Base-by-base conservation (phyloP, 768 basidiomycete species). In the Cystofilobasidium capitatum region DNA sequence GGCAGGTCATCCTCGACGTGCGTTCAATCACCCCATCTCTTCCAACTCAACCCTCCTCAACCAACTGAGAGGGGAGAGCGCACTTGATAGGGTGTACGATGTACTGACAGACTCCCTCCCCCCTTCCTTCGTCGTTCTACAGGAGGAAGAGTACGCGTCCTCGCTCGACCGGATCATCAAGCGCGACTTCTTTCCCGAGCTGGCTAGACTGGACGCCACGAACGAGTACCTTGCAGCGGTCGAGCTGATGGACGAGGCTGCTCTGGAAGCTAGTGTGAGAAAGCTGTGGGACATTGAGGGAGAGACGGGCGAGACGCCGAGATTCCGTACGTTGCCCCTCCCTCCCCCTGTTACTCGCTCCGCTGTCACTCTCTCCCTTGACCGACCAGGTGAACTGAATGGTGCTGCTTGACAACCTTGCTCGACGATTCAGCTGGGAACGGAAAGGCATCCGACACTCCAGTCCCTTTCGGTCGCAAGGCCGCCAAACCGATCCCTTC, bases 81-180 rank as follows among this genome's bases (percentile, higher is more conserved):
- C n/a, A n/a, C n/a, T n/a, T n/a, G n/a, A n/a, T n/a, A n/a, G n/a
- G n/a, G n/a, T n/a, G n/a, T n/a, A n/a, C n/a, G n/a, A n/a, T n/a
- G n/a, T n/a, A n/a, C n/a, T n/a, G n/a, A n/a, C n/a, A n/a, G n/a
- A n/a, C n/a, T n/a, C n/a, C n/a, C n/a, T n/a, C 40, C 51, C 36
- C 4, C 51, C 17, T 24, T 17, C 16, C 35, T 54, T 12, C 9
- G 29, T 47, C 36, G 42, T 33, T 39, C 45, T 26, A 14, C 69
- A 79, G 58, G 96, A 99, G 80, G 96, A 98, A 70, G 91, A 92
- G 75, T 98, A 98, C 76, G 92, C 91, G 1, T 85, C 84, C 55
- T 88, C 88, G 1, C 81, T 99, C 26, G 90, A 89, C 14, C 83
- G 85, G 57, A 97, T 98, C 73, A 98, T 98, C 73, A 88, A 89